phyloP scores from a whole-genome alignment of 306 rosid species.

The Quercus mongolica region DNA sequence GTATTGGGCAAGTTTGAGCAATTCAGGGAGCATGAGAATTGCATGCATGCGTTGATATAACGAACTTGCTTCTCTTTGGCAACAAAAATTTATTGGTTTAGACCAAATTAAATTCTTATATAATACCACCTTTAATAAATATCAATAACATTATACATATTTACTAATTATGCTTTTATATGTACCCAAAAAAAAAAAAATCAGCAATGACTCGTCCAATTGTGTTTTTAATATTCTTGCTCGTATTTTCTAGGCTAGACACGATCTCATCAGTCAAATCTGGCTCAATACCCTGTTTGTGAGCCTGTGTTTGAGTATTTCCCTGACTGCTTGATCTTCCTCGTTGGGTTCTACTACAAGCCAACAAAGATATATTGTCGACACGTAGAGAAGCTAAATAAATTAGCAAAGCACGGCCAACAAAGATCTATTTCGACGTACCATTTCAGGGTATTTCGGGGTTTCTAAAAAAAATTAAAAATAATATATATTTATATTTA shows the following conservation, averaged over 20 bases:
- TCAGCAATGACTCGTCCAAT: no score
- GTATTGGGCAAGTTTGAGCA: constrained; percentile 5
- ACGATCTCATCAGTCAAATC: no score
- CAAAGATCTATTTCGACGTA: no score
- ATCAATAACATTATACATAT: no score
- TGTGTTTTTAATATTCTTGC: no score
- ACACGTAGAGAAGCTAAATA: constrained; percentile 19
- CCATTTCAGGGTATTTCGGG: no score
- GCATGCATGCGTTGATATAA: constrained; percentile 4
- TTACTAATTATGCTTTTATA: no score
- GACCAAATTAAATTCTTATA: background rate
- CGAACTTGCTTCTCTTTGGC: background rate
- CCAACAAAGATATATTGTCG: constrained; percentile 25
- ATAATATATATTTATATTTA: no score
- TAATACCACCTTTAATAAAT: no score
- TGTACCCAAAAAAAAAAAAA: no score
- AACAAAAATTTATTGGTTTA: constrained; percentile 6
- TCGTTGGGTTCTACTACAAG: background rate
- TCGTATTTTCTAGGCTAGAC: background rate
- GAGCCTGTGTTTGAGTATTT: constrained; percentile 8
- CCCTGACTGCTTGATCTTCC: constrained; percentile 22
- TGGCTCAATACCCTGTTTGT: constrained; percentile 1
- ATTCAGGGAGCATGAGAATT: constrained; percentile 27
- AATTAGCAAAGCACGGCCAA: constrained; percentile 18
- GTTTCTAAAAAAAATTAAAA: no score